phyloP scores from a whole-genome alignment of 352 stramenopile species.

The Lagenidium sp. region DNA sequence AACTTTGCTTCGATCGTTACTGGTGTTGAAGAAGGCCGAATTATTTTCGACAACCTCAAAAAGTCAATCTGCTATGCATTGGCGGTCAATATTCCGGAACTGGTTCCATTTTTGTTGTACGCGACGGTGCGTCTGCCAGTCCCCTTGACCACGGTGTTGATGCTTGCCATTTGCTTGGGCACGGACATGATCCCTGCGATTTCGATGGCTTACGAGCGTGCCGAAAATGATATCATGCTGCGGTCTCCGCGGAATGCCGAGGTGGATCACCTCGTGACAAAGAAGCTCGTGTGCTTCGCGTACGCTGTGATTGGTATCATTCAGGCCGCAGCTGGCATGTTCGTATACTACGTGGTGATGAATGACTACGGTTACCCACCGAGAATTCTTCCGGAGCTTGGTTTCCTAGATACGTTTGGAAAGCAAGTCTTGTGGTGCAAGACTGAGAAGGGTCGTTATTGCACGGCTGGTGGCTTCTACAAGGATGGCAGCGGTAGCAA shows the following conservation, averaged over 20 bases:
- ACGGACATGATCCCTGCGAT: conserved; percentile 92
- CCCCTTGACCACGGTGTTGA: conserved; percentile 87
- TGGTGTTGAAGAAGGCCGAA: conserved; percentile 91
- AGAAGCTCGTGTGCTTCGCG: conserved; percentile 84
- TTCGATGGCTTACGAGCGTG: conserved; percentile 87
- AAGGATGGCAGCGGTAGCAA: conserved; percentile 20
- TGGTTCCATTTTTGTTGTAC: conserved; percentile 81
- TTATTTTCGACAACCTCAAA: conserved; percentile 96
- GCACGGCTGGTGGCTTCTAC: conserved; percentile 55
- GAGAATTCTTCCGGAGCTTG: conserved; percentile 71
- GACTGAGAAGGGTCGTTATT: conserved; percentile 47
- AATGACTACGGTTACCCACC: conserved; percentile 86
- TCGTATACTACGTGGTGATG: conserved; percentile 82
- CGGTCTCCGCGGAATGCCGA: conserved; percentile 68
- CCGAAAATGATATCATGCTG: conserved; percentile 86
- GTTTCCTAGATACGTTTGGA: conserved; percentile 73
- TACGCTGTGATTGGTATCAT: conserved; percentile 88
- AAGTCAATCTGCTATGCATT: conserved; percentile 92
- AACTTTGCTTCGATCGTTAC: conserved; percentile 97
- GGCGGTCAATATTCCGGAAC: conserved; percentile 87
- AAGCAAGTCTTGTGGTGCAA: conserved; percentile 85
- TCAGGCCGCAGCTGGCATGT: conserved; percentile 80
- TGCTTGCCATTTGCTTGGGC: conserved; percentile 87
- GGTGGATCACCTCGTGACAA: conserved; percentile 82
- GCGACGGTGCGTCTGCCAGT: conserved; percentile 81